Base-by-base conservation (phyloP, 257 asterid species). In the Solanum virginianum region DNA sequence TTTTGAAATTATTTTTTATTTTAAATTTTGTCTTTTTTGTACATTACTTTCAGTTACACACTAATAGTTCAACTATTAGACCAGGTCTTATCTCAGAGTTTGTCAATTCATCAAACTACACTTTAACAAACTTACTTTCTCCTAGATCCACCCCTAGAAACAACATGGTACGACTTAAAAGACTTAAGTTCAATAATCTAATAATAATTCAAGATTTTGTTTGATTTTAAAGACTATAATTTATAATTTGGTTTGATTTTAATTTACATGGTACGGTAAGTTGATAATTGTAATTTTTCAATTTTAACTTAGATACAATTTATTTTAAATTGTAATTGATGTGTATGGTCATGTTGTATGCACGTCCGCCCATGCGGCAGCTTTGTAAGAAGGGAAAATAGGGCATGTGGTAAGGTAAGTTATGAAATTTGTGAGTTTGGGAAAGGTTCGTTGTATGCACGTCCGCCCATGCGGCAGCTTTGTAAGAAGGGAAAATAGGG, bases 291-390 rank as follows among this genome's bases (percentile, higher is more conserved):
- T 4, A 4, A 13, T 63, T 63, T 24, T 26, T 63, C 20, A 11
- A 26, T 24, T 12, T 32, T 26, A 32, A 63, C 20, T 26, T 5
- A 13, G 15, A 11, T 24, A 12, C 13, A 59, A 62, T 24, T 22
- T 16, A 62, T 62, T 11, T 69, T 47, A 74, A 72, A 72, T 45
- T 45, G 13, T 12, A 32, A 49, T 75, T n/a, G 29, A 68, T 47
- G 49, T 82, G 72, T 54, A 51, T 43, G 82, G 5, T 24, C 24
- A 77, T 51, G 72, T 29, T 66, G 47, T 57, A 74, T 63, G 81
- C 88, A 86, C 88, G 26, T 57, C 84, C 81, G n/a, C 29, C 26
- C n/a, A 86, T 47, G 62, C 22, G 55, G 86, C 70, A 45, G 68
- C 4, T 70, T 57, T 36, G 29, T 1, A 69, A 32, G 51, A 14